Evolutionary conservation across 129 eudicot genomes (phyloP), one percentile per base, ranked within the genome.

Genomic region (Calendula officinalis): DNA sequence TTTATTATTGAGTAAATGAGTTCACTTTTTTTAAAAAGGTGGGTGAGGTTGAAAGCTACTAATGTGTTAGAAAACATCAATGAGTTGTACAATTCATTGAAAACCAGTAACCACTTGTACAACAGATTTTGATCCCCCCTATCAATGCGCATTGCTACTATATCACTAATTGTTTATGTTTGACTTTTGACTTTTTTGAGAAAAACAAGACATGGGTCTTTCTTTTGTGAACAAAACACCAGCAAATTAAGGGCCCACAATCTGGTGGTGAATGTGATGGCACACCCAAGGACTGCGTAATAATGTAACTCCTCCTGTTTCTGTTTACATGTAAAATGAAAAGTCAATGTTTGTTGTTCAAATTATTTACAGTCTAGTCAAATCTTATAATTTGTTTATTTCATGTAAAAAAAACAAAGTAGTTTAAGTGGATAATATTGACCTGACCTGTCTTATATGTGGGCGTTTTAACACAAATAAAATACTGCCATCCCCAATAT

Each of bases 201-300:
- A 66, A 57, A 60, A 74, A 48, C 62, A 66, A 59, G 67, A 74
- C 68, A 66, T 66, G 78, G n/a, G n/a, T n/a, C n/a, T n/a, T n/a
- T n/a, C 47, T 44, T 54, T 44, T 60, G 69, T 58, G 32, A 48
- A 60, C 56, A 61, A 48, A 70, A 58, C 41, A 39, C 76, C 75
- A 70, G 76, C 70, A 51, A 62, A 69, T 69, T 22, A 63, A 50
- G 76, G 76, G 69, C 62, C 76, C 76, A 62, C 76, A 71, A 62
- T 71, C 76, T 71, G 76, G 76, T 39, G 47, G 51, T 71, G 76
- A 62, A 71, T 71, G 76, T 71, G 76, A 71, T 71, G 69, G 63
- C 76, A 50, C 69, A 61, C 62, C 60, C 68, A 60, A 41, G 32
- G 44, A 61, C 54, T 51, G 16, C 76, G 35, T 69, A n/a, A 61